These are phyloP conservation scores for Paramecium tetraurelia DNA, from an alignment of 73 alveolate genomes.

Conservation along the genomic window DNA sequence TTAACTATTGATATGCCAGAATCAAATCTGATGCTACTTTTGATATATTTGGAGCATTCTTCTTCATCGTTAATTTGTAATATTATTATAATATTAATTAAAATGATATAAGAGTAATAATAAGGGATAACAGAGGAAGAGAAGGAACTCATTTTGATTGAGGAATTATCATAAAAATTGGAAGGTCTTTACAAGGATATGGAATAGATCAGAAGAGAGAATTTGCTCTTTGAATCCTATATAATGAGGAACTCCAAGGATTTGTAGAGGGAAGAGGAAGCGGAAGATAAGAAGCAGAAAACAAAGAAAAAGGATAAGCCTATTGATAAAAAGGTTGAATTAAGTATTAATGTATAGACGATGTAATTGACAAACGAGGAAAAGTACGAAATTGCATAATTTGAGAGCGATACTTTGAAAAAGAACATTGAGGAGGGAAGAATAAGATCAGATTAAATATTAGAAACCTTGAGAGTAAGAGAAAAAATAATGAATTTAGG, in stretches of 20 bases:
- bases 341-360: conserved; percentile 40
- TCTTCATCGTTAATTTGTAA: conserved; percentile 9
- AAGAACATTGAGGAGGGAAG: conserved; percentile 83
- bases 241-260: conserved; percentile 74
- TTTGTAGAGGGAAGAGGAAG: conserved; percentile 63
- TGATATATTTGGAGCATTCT: not conserved
- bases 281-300: conserved; percentile 67
- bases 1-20: not conserved
- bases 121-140: conserved; percentile 61
- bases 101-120: conserved; percentile 26
- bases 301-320: conserved; percentile 64
- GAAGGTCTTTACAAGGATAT: conserved; percentile 75
- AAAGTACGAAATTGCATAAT: conserved; percentile 85
- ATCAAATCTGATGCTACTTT: conserved; percentile 15
- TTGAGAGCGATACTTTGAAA: conserved; percentile 81
- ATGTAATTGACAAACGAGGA: conserved; percentile 77
- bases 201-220: conserved; percentile 82
- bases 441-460: conserved; percentile 83
- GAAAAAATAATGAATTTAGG: conserved; percentile 59
- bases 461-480: conserved; percentile 69
- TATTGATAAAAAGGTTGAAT: conserved; percentile 54
- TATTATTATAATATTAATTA: not conserved
- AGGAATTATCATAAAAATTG: conserved; percentile 74
- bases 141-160: conserved; percentile 75
- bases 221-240: conserved; percentile 80